Base-by-base conservation (phyloP, 2,329 filamentous ascomycete genomes). In the Diaporthe sp. region DNA sequence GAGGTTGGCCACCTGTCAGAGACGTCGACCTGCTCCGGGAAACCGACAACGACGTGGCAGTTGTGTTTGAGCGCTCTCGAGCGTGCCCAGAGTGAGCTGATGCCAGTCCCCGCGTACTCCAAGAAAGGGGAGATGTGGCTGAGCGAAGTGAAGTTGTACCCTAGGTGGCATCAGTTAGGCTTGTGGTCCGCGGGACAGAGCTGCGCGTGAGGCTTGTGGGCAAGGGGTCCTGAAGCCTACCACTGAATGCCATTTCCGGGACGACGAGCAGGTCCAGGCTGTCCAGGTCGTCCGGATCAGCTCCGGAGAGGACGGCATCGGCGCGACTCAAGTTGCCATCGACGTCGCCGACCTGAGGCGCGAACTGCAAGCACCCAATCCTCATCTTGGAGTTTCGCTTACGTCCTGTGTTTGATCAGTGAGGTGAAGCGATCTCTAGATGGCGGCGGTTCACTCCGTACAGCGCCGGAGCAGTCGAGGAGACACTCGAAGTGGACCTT, bases 171-270 rank as follows among this genome's bases (percentile, higher is more conserved):
- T 28, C 28, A 28, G 28, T 28, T 28, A 28, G 28, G 28, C 28
- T 28, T 28, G 28, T 28, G 28, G 28, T 28, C 28, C 28, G 28
- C 28, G 28, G 28, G 28, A 28, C 28, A 28, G 28, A 28, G 28
- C 28, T 28, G 28, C 28, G 28, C 28, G 28, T 28, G 28, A 28
- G 28, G 28, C 28, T 28, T 28, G 28, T 28, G 28, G 28, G 28
- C 28, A 28, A 28, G 28, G 28, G 28, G 28, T 28, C 28, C 28
- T 28, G 28, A 28, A 39, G 34, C 85, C 78, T 84, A 94, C 93
- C 93, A 75, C 91, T 89, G 81, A 96, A 95, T 1, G 94, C 93
- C 82, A 96, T 85, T 81, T 96, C 94, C 0, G 94, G 94, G 0
- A 96, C 85, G 0, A 96, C 90, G 0, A 97, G 86, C 42, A 96